These are phyloP conservation scores for Mortierella hygrophila DNA, from an alignment of 192 early-diverging fungal species.

Conservation along the genomic window DNA sequence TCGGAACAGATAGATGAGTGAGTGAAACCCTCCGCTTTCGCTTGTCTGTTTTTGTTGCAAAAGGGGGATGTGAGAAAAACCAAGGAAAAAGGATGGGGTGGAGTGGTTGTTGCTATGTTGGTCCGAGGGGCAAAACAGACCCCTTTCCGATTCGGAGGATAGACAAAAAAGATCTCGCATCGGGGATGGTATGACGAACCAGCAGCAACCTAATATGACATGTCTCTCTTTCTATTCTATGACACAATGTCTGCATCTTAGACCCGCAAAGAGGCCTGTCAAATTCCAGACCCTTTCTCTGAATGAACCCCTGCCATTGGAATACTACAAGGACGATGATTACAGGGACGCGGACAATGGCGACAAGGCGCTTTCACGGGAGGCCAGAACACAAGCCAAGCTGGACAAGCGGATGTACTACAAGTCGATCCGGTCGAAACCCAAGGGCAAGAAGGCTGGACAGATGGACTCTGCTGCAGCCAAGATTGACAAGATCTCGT, in stretches of 20 bases:
- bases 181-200: background rate
- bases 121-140: background rate
- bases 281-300: slow-evolving; percentile 43
- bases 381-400: slow-evolving; percentile 42
- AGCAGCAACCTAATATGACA: background rate
- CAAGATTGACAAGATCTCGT: slow-evolving; percentile 22
- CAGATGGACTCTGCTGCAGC: slow-evolving; percentile 29
- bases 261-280: slow-evolving; percentile 18
- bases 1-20: background rate
- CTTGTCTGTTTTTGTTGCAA: background rate
- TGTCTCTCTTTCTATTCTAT: slow-evolving; percentile 10
- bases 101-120: background rate
- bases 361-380: slow-evolving; percentile 13
- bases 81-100: background rate
- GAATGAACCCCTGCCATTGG: slow-evolving; percentile 35
- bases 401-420: slow-evolving; percentile 45
- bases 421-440: slow-evolving; percentile 50
- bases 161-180: background rate
- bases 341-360: background rate
- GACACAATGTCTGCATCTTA: background rate
- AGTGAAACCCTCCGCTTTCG: background rate
- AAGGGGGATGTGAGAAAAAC: background rate
- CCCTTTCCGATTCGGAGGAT: background rate
- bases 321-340: slow-evolving; percentile 17
- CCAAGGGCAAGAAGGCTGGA: slow-evolving; percentile 50